phyloP scores from a whole-genome alignment of 345 rosid species.

The Aegle marmelos region DNA sequence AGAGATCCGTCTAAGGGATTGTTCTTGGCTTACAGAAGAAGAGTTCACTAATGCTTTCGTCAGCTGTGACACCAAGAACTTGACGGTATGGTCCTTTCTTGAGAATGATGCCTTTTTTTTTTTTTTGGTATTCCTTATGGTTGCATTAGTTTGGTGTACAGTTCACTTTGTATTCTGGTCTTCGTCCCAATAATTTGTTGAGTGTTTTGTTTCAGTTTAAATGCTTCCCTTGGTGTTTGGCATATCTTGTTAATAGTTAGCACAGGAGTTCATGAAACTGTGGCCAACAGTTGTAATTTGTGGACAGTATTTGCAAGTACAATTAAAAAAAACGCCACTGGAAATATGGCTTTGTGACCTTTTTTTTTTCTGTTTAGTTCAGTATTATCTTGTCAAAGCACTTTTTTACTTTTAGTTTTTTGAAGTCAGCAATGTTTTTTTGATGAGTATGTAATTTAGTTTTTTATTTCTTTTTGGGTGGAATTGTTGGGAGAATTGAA shows the following conservation, averaged over 20 bases:
- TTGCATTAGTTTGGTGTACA: background rate
- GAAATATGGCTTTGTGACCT: background rate
- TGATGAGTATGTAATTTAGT: background rate
- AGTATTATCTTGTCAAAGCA: background rate
- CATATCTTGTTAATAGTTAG: background rate
- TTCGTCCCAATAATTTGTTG: background rate
- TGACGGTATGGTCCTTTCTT: conserved; percentile 46
- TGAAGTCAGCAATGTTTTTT: background rate
- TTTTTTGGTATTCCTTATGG: background rate
- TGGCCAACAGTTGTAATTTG: background rate
- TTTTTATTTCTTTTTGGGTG: background rate
- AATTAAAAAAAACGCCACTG: background rate
- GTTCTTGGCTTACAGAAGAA: conserved; percentile 90
- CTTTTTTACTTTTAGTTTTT: background rate
- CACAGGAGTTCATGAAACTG: background rate
- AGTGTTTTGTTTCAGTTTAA: background rate
- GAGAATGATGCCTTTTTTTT: conserved; percentile 2
- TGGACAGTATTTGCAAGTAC: background rate
- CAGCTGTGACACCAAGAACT: conserved; percentile 56
- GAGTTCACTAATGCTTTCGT: conserved; percentile 50
- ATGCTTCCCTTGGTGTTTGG: background rate
- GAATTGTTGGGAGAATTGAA: conserved; percentile 2
- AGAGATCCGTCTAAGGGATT: conserved; percentile 64
- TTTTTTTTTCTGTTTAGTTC: background rate
- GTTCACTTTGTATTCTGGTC: no score